Conservation (phyloP, 331 rosid genomes). For the Pyracantha coccinea region DNA sequence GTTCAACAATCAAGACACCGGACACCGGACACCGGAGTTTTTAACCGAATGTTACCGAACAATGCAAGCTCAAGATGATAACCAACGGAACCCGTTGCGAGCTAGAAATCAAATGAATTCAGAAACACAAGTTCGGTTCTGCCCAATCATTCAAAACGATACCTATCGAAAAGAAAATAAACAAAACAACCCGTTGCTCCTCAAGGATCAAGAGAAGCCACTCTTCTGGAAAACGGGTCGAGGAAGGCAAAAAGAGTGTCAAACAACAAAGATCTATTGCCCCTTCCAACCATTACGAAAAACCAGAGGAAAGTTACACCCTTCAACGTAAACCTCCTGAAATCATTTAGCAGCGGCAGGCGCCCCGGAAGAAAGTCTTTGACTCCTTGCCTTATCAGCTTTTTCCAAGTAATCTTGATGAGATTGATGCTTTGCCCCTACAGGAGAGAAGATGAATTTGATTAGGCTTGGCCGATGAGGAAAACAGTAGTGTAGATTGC, state of each 20-base stretch:
- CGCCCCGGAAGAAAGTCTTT: constrained; percentile 64
- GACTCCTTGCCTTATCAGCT: constrained; percentile 91
- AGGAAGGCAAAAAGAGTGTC: background rate
- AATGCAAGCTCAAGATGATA: too few relatives aligned
- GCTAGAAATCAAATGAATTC: too few relatives aligned
- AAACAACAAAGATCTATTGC: constrained; percentile 10
- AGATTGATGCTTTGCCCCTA: constrained; percentile 78
- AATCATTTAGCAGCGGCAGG: constrained; percentile 57
- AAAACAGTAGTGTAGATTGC: background rate
- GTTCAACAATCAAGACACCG: too few relatives aligned
- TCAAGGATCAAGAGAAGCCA: background rate
- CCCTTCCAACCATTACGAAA: background rate
- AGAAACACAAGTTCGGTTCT: background rate
- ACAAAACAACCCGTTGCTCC: background rate
- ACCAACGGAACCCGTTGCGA: too few relatives aligned
- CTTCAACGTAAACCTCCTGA: constrained; percentile 10
- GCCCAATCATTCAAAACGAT: background rate
- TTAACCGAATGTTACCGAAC: too few relatives aligned
- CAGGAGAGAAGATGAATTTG: constrained; percentile 8
- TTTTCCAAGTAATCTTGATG: constrained; percentile 93
- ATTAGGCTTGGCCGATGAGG: constrained; percentile 1
- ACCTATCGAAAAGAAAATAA: background rate
- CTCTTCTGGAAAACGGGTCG: background rate
- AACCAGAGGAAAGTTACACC: constrained; percentile 7
- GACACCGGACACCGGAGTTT: too few relatives aligned